Base-by-base conservation (phyloP, 169 alveolate species). In the Eimeria praecox region DNA sequence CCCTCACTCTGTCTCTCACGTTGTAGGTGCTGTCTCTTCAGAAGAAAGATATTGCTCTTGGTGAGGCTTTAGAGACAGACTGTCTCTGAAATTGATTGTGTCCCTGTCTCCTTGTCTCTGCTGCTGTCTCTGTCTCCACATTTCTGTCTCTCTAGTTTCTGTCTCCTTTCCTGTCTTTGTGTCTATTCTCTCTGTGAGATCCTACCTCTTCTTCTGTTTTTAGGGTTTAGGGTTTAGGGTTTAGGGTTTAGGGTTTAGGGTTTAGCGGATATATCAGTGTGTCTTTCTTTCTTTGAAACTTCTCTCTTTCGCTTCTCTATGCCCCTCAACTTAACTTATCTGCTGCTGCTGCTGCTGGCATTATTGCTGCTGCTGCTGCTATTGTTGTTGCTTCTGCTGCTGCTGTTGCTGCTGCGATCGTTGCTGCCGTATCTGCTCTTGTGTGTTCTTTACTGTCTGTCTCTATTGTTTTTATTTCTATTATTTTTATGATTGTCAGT, bases 21-120 rank as follows among this genome's bases (percentile, higher is more conserved):
- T 92, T 27, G 95, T 54, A 6, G 95, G 95, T 33, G 95, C 95
- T 24, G 59, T 64, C 22, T 27, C 95, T 35, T 40, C 90, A n/a
- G 91, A 52, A 40, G 95, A 92, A 22, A 33, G 95, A 8, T 54
- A 44, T 35, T 92, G 95, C 85, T 64, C 86, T 38, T 92, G 95
- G 95, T 92, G 46, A 30, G 95, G 14, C 27, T 16, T 30, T 14
- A 35, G 56, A 40, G 20, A 0, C 54, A 16, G 82, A 38, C 14
- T 0, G 82, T 71, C 46, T 71, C 24, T 71, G 82, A n/a, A n/a
- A n/a, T n/a, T 71, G 52, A n/a, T 9, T 9, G 42, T 71, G 82
- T 18, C 44, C 14, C 82, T 35, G n/a, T n/a, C n/a, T 30, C 27
- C 30, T 38, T 20, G 82, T 38, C 6, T 71, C 77, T 38, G 82